Percentiles rank a stretch among this genome's conserved stretches.
These are phyloP conservation scores for Globisporangium abappressorium DNA, from an alignment of 352 stramenopile species.

Conservation along the genomic window DNA sequence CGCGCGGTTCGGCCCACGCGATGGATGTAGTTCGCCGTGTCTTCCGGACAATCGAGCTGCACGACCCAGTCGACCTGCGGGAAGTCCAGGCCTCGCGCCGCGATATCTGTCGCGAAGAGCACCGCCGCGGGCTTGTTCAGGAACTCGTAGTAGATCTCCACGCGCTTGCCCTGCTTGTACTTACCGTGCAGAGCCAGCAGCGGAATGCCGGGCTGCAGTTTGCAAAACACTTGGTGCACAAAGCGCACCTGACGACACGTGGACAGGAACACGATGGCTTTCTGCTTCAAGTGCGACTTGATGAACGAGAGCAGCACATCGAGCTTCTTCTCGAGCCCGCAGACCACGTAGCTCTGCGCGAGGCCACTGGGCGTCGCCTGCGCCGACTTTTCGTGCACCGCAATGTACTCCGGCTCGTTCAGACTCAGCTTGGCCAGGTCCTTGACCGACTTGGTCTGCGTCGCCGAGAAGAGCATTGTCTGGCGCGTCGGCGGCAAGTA, in stretches of 20 bases:
- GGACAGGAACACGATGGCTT: constrained; percentile 98
- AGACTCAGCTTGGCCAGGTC: constrained; percentile 95
- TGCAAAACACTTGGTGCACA: constrained; percentile 95
- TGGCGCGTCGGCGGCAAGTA: constrained; percentile 93
- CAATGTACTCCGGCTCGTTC: constrained; percentile 95
- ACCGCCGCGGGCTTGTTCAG: constrained; percentile 91
- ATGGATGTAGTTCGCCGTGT: constrained; percentile 98
- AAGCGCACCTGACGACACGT: constrained; percentile 97
- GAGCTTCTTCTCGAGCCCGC: constrained; percentile 94
- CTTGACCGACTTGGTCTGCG: constrained; percentile 97
- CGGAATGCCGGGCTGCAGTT: constrained; percentile 95
- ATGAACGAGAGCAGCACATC: constrained; percentile 98
- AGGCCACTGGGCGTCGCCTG: constrained; percentile 91
- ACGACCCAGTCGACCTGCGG: constrained; percentile 98
- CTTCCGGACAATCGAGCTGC: constrained; percentile 97
- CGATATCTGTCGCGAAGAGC: constrained; percentile 98
- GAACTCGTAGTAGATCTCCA: constrained; percentile 99
- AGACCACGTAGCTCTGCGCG: constrained; percentile 95
- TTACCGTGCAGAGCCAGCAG: constrained; percentile 98
- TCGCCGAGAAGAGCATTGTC: constrained; percentile 97
- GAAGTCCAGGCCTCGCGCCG: constrained; percentile 97
- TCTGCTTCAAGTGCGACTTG: constrained; percentile 97
- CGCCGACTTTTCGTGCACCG: constrained; percentile 92
- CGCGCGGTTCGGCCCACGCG: constrained; percentile 95
- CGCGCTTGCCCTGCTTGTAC: constrained; percentile 97